Evolutionary conservation across 495 filamentous ascomycete species (phyloP).

Genomic region (Podospora conica): DNA sequence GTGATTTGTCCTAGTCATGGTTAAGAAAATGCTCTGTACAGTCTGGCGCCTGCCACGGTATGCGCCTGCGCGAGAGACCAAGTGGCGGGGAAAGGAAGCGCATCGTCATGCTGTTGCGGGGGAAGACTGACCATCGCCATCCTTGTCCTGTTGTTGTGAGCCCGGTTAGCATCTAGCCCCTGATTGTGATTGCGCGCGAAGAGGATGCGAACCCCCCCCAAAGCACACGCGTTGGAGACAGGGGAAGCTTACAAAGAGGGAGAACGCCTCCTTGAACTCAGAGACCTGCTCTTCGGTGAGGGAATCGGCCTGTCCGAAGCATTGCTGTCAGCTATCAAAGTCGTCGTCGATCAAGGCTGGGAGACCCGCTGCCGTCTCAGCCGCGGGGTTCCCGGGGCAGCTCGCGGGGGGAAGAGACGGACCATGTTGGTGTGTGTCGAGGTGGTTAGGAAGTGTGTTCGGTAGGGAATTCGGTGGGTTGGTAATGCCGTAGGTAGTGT

Average conservation of each 20-base stretch:
- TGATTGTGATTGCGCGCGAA: constrained; percentile 11
- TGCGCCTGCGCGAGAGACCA: constrained; percentile 5
- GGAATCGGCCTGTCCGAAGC: constrained; percentile 64
- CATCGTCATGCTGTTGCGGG: not conserved
- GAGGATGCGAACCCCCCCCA: not conserved
- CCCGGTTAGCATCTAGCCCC: not conserved
- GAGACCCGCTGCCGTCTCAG: constrained; percentile 17
- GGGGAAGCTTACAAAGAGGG: constrained; percentile 77
- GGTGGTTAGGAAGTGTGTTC: not conserved
- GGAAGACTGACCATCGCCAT: constrained; percentile 90
- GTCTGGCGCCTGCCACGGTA: not conserved
- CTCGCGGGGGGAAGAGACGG: not conserved
- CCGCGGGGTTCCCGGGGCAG: constrained; percentile 21
- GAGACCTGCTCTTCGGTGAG: constrained; percentile 99
- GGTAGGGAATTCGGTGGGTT: not conserved
- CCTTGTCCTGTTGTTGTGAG: constrained; percentile 74
- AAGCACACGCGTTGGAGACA: not conserved
- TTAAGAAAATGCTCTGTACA: constrained; percentile 21
- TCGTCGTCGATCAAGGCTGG: constrained; percentile 5
- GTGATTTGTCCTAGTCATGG: constrained; percentile 82
- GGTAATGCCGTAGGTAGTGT: not conserved
- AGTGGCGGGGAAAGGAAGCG: not conserved
- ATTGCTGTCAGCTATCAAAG: constrained; percentile 15
- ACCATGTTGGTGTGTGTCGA: constrained; percentile 5
- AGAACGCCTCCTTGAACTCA: constrained; percentile 99